Evolutionary conservation across 1,139 yeast genomes (phyloP).

Genomic region (Wickerhamiella infanticola): DNA sequence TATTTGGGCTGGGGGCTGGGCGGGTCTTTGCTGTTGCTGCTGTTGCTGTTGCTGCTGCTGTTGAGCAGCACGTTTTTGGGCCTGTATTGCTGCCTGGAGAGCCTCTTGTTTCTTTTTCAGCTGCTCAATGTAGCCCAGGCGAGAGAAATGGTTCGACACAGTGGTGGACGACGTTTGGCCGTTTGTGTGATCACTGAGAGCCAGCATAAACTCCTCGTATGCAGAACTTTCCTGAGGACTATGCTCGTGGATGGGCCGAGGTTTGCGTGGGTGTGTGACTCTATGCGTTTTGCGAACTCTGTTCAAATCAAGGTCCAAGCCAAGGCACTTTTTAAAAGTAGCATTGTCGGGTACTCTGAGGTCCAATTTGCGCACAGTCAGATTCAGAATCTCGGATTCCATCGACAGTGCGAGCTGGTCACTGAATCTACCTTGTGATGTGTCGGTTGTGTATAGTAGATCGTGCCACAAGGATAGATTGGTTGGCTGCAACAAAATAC

Average conservation of each 20-base stretch:
- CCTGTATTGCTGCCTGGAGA: neutral
- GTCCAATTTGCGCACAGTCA: slow-evolving; percentile 64
- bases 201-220: slow-evolving; percentile 77
- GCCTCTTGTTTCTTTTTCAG: slow-evolving; percentile 23
- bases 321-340: neutral
- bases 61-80: slow-evolving; percentile 1
- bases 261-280: slow-evolving; percentile 16
- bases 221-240: slow-evolving; percentile 58
- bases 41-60: slow-evolving; percentile 6
- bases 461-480: slow-evolving; percentile 75
- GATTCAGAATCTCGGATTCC: slow-evolving; percentile 70
- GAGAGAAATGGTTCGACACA: slow-evolving; percentile 26
- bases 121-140: slow-evolving; percentile 29
- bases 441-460: slow-evolving; percentile 68
- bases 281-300: slow-evolving; percentile 13
- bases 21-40: slow-evolving; percentile 7
- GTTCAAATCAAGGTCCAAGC: slow-evolving; percentile 3
- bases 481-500: slow-evolving; percentile 67
- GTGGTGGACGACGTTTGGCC: slow-evolving; percentile 10
- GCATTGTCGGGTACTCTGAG: slow-evolving; percentile 39
- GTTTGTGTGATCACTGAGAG: slow-evolving; percentile 23
- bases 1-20: slow-evolving; percentile 2
- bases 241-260: slow-evolving; percentile 39
- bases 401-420: slow-evolving; percentile 61
- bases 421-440: slow-evolving; percentile 48